phyloP scores from a whole-genome alignment of 306 rosid genomes.

The Cucurbita moschata region DNA sequence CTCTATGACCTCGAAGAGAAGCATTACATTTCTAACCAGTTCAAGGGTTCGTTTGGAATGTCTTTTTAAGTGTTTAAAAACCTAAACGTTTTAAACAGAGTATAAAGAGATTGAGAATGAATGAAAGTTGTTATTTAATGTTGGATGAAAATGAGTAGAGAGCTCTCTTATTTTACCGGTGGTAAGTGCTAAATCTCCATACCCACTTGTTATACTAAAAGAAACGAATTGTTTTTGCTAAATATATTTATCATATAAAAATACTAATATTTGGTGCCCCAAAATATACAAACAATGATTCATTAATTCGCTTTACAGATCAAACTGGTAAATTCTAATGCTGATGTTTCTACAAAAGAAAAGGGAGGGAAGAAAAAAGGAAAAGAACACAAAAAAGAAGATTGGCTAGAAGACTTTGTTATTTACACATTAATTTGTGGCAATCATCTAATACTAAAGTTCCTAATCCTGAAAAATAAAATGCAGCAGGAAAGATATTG shows the following conservation, averaged over 20 bases:
- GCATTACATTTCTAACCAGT: background rate
- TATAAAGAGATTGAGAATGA: too few species aligned
- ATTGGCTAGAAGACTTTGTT: background rate
- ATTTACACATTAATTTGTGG: background rate
- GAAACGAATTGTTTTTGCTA: background rate
- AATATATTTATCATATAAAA: background rate
- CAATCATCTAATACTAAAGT: background rate
- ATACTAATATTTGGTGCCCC: background rate
- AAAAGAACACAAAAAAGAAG: background rate
- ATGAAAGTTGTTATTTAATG: too few species aligned
- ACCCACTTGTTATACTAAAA: too few species aligned
- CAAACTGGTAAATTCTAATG: background rate
- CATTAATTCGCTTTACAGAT: background rate
- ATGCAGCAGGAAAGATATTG: background rate
- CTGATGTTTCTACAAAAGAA: background rate
- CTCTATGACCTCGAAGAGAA: background rate
- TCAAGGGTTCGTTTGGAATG: too few species aligned
- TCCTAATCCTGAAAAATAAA: background rate
- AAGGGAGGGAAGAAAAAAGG: too few species aligned
- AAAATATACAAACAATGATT: background rate
- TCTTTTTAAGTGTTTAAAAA: too few species aligned
- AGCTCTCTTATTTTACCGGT: too few species aligned
- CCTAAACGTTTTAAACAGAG: too few species aligned
- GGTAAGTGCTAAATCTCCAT: background rate
- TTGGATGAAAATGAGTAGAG: too few species aligned